Percentiles rank a stretch among this genome's conserved stretches.
Conservation (phyloP, 1,284 basidiomycete species). For the Heterobasidion irregulare region DNA sequence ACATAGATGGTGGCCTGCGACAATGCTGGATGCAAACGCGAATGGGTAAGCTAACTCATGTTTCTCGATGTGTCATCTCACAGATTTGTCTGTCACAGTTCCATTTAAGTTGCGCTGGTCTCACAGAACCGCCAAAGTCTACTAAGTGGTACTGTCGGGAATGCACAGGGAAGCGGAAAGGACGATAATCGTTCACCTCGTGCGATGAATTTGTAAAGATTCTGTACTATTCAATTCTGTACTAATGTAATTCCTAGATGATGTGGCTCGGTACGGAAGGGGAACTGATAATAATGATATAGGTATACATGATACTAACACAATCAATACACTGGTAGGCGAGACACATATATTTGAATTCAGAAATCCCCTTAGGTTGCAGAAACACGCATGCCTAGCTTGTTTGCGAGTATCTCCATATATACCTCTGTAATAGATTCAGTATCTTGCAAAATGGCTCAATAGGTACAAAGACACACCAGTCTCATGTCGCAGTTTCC, state of each 20-base stretch:
- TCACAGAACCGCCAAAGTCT: neutral
- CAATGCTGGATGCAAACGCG: constrained; percentile 50
- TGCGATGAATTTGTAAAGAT: too few species aligned
- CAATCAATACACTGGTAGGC: neutral
- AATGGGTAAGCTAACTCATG: constrained; percentile 56
- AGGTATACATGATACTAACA: neutral
- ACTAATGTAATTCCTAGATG: neutral
- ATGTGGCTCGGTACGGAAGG: neutral
- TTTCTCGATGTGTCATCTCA: constrained; percentile 16
- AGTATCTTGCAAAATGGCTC: neutral
- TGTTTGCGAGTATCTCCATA: constrained; percentile 73
- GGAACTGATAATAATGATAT: neutral
- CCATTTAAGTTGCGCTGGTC: constrained; percentile 34
- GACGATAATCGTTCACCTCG: neutral
- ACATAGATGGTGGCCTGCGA: constrained; percentile 84
- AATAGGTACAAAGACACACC: constrained; percentile 34
- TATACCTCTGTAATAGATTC: constrained; percentile 50
- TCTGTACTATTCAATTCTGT: neutral
- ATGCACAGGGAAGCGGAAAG: neutral
- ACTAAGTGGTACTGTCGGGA: neutral
- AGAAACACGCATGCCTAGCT: constrained; percentile 37
- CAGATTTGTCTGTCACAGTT: constrained; percentile 41
- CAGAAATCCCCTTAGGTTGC: neutral
- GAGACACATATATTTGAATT: neutral
- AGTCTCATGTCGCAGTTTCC: constrained; percentile 70